phyloP scores from a whole-genome alignment of 371 early-diverging fungal species.

The Choanephora cucurbitarum region DNA sequence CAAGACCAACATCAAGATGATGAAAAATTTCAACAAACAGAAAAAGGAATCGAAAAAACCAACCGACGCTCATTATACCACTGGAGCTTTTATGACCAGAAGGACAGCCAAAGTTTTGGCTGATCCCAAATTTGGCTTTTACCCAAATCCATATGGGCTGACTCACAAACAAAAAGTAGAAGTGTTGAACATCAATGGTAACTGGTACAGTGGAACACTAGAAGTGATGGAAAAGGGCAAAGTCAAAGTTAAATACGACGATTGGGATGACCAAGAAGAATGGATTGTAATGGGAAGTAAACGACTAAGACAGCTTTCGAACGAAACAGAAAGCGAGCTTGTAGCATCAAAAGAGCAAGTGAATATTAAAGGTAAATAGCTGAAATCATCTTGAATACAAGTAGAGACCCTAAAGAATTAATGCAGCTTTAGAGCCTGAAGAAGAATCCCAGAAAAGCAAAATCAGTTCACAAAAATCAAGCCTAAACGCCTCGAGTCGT shows the following conservation, averaged over 20 bases:
- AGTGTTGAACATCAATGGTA: conserved; percentile 49
- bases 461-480: background rate
- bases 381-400: too few relatives aligned
- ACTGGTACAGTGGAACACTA: conserved; percentile 54
- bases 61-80: conserved; percentile 34
- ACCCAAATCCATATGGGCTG: conserved; percentile 48
- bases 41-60: background rate
- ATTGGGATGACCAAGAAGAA: conserved; percentile 61
- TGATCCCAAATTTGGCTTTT: conserved; percentile 33
- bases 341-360: background rate
- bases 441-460: too few relatives aligned
- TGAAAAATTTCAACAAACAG: conserved; percentile 8
- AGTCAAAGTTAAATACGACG: conserved; percentile 55
- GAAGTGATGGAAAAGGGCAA: conserved; percentile 46
- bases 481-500: background rate
- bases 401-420: too few relatives aligned
- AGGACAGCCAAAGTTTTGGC: conserved; percentile 46
- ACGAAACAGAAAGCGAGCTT: conserved; percentile 7
- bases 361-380: too few relatives aligned
- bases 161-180: conserved; percentile 44
- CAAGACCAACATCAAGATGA: conserved; percentile 21
- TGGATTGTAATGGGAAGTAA: conserved; percentile 67
- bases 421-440: background rate
- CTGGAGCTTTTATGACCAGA: conserved; percentile 55
- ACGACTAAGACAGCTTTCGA: conserved; percentile 24